Evolutionary conservation across 345 rosid species (phyloP).

Genomic region (Eucalyptus paniculata): DNA sequence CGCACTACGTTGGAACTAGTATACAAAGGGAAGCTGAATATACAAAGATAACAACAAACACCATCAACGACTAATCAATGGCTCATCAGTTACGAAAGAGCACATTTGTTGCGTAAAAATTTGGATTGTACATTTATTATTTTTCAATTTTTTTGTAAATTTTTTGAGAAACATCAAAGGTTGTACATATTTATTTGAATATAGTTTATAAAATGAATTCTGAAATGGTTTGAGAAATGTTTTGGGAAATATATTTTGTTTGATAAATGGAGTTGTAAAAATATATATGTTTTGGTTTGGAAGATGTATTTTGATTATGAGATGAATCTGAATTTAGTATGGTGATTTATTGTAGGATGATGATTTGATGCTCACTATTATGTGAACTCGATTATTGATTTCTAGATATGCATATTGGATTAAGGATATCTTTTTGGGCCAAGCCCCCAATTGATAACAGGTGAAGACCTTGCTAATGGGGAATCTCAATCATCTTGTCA

Average conservation of each 20-base stretch:
- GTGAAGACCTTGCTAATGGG: not conserved
- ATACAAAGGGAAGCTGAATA: not conserved
- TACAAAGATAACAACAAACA: not conserved
- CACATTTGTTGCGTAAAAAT: not conserved
- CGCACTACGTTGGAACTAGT: not conserved
- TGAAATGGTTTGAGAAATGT: not conserved
- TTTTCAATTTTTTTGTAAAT: too few relatives aligned
- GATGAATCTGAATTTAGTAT: not conserved
- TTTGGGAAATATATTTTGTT: not conserved
- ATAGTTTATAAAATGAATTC: not conserved
- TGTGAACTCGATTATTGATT: not conserved
- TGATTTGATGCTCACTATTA: not conserved
- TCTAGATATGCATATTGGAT: not conserved
- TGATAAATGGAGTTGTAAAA: not conserved
- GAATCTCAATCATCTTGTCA: not conserved
- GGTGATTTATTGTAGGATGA: not conserved
- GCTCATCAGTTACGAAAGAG: not conserved
- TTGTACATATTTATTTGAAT: not conserved
- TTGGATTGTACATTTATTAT: not conserved
- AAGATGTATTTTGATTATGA: not conserved
- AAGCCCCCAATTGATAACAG: not conserved
- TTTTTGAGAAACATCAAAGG: not conserved
- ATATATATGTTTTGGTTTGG: not conserved
- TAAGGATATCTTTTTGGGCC: not conserved
- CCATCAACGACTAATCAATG: not conserved